A percentile compares a stretch with the other conserved stretches of the same genome.
These are phyloP conservation scores for Fusarium sp. DNA, from an alignment of 2,329 filamentous ascomycete genomes.

Conservation along the genomic window DNA sequence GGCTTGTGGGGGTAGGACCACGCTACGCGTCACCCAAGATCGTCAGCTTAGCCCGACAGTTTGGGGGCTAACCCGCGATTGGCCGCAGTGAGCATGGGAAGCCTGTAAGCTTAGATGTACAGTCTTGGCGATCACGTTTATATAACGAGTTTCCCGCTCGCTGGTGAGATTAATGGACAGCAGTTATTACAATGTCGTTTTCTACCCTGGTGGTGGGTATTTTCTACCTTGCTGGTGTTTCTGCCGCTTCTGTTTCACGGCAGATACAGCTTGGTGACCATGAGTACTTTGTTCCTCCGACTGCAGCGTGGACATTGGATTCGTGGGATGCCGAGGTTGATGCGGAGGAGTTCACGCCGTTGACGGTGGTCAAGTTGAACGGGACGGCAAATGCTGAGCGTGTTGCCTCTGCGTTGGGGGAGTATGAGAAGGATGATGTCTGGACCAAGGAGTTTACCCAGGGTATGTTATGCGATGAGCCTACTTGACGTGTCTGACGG, in stretches of 20 bases:
- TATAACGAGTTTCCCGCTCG: neutral
- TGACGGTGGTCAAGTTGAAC: constrained; percentile 1
- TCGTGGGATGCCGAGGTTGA: neutral
- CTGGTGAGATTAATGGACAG: neutral
- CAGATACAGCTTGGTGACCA: constrained; percentile 11
- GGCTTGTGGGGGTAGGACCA: neutral
- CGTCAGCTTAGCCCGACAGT: neutral
- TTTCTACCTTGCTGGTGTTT: neutral
- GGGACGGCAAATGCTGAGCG: neutral
- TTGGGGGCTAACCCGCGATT: neutral
- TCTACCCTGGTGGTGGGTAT: neutral
- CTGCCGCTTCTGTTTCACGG: constrained; percentile 10
- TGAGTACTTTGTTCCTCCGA: constrained; percentile 22
- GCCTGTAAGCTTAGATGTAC: neutral
- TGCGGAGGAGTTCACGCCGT: neutral
- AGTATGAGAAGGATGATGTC: constrained; percentile 14
- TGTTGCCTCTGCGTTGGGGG: neutral
- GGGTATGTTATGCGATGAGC: neutral
- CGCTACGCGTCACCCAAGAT: neutral
- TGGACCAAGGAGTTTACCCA: constrained; percentile 5
- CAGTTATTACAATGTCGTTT: neutral
- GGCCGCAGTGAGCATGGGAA: neutral
- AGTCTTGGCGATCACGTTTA: neutral
- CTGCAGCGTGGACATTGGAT: neutral
- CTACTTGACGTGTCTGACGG: neutral